These are phyloP conservation scores for Zygosaccharomyces pseudobailii DNA, from an alignment of 1,139 yeast genomes.

Conservation along the genomic window DNA sequence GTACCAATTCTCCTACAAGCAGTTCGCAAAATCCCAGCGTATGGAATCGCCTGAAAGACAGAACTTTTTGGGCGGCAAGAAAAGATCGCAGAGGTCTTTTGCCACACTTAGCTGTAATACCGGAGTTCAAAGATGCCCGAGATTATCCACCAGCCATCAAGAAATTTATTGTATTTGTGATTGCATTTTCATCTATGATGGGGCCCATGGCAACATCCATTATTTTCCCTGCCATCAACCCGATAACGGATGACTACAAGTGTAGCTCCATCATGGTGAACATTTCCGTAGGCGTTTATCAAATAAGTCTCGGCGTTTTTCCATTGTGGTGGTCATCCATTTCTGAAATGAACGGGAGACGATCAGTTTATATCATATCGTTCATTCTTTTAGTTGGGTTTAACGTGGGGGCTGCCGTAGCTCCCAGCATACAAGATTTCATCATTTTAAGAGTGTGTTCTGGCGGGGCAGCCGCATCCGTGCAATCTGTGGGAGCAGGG, in stretches of 20 bases:
- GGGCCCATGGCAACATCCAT: constrained; percentile 95
- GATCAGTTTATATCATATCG: constrained; percentile 66
- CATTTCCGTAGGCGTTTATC: constrained; percentile 73
- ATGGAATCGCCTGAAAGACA: constrained; percentile 58
- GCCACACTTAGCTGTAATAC: constrained; percentile 49
- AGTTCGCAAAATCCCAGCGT: constrained; percentile 43
- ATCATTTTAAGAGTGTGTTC: constrained; percentile 65
- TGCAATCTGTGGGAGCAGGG: constrained; percentile 88
- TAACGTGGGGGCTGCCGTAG: constrained; percentile 65
- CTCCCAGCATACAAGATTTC: constrained; percentile 57
- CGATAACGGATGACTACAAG: constrained; percentile 49
- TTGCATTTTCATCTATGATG: constrained; percentile 70
- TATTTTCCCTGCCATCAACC: constrained; percentile 70
- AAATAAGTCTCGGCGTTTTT: constrained; percentile 68
- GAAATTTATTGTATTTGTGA: constrained; percentile 51
- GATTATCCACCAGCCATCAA: constrained; percentile 52
- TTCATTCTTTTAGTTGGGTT: constrained; percentile 61
- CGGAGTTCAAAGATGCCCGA: constrained; percentile 72
- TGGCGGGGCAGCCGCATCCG: constrained; percentile 82
- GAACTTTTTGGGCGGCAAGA: constrained; percentile 37
- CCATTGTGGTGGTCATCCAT: constrained; percentile 90
- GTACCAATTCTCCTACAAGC: not conserved
- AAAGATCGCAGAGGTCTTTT: constrained; percentile 52
- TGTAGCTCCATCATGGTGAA: constrained; percentile 61
- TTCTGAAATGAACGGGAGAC: constrained; percentile 69